Conservation (phyloP, 2,329 filamentous ascomycete genomes). For the Xylaria sp. region DNA sequence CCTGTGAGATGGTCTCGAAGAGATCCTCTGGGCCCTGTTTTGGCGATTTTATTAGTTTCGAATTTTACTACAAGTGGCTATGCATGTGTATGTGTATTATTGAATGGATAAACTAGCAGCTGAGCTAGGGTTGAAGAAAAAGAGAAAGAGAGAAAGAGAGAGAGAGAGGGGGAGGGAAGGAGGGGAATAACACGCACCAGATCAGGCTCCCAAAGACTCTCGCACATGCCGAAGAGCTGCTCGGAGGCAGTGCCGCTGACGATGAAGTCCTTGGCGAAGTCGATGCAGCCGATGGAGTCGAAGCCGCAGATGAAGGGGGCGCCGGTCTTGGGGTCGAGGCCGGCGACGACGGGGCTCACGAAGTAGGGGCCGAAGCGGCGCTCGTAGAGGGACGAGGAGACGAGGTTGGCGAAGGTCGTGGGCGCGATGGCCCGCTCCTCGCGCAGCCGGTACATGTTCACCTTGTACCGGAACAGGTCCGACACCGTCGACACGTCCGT, state of each 20-base stretch:
- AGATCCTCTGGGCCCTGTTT: slow-evolving; percentile 85
- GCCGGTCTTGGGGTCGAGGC: slow-evolving; percentile 91
- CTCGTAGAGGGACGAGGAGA: slow-evolving; percentile 92
- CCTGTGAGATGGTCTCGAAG: slow-evolving; percentile 98
- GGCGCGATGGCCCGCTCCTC: slow-evolving; percentile 97
- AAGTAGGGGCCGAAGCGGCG: slow-evolving; percentile 96
- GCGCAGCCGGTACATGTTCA: slow-evolving; percentile 99
- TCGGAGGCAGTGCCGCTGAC: slow-evolving; percentile 95
- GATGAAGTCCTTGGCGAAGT: slow-evolving; percentile 99
- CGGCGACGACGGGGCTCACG: slow-evolving; percentile 92
- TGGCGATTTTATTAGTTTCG: slow-evolving; percentile 9
- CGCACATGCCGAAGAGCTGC: slow-evolving; percentile 98
- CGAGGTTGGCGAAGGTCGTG: slow-evolving; percentile 94
- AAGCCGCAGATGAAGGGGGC: slow-evolving; percentile 99
- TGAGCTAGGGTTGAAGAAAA: background rate
- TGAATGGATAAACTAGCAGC: background rate
- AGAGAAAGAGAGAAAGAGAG: background rate
- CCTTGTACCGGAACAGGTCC: slow-evolving; percentile 99
- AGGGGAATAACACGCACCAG: slow-evolving; percentile 70
- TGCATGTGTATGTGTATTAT: too few species aligned
- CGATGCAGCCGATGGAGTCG: slow-evolving; percentile 98
- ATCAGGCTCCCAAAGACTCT: slow-evolving; percentile 97
- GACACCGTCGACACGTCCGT: slow-evolving; percentile 95
- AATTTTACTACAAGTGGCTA: background rate
- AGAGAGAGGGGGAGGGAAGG: background rate